Evolutionary conservation across 495 filamentous ascomycete species (phyloP).

Genomic region (Podospora pseudopauciseta): DNA sequence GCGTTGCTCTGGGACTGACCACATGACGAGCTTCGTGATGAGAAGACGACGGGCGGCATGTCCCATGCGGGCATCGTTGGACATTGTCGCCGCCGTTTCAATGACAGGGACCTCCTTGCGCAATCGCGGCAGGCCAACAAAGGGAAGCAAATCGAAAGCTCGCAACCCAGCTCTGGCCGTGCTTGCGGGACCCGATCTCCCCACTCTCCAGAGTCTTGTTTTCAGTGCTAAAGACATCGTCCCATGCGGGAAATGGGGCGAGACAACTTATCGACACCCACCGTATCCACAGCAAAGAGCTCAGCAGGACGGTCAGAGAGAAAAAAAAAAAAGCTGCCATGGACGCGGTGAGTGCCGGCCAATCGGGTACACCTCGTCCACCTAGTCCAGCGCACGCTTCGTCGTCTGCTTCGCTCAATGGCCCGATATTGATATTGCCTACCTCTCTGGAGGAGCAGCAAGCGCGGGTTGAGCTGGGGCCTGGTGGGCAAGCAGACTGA

Average conservation of each 20-base stretch:
- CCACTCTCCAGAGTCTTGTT: slow-evolving; percentile 15
- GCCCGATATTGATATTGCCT: background rate
- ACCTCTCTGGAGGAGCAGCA: slow-evolving; percentile 7
- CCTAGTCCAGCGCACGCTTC: background rate
- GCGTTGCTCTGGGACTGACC: slow-evolving; percentile 13
- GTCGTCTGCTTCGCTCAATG: background rate
- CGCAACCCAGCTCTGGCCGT: slow-evolving; percentile 7
- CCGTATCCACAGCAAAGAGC: slow-evolving; percentile 12
- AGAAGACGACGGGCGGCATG: slow-evolving; percentile 11
- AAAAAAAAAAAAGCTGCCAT: slow-evolving; percentile 13
- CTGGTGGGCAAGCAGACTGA: background rate
- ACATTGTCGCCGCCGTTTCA: slow-evolving; percentile 15
- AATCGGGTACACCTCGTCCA: slow-evolving; percentile 15
- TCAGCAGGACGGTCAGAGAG: slow-evolving; percentile 8
- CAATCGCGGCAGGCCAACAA: slow-evolving; percentile 18
- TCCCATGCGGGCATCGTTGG: slow-evolving; percentile 20
- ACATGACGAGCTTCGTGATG: slow-evolving; percentile 23
- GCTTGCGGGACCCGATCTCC: slow-evolving; percentile 2
- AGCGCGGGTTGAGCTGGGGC: slow-evolving; percentile 12
- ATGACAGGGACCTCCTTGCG: slow-evolving; percentile 19
- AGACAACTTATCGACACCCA: slow-evolving; percentile 2
- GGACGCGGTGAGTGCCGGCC: slow-evolving; percentile 5
- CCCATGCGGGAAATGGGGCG: slow-evolving; percentile 12
- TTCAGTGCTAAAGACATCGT: slow-evolving; percentile 6
- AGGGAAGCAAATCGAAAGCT: slow-evolving; percentile 11